A percentile compares a stretch with the other conserved stretches of the same genome.
Conservation (phyloP, 495 filamentous ascomycete genomes). For the Stereocaulon alpinum region DNA sequence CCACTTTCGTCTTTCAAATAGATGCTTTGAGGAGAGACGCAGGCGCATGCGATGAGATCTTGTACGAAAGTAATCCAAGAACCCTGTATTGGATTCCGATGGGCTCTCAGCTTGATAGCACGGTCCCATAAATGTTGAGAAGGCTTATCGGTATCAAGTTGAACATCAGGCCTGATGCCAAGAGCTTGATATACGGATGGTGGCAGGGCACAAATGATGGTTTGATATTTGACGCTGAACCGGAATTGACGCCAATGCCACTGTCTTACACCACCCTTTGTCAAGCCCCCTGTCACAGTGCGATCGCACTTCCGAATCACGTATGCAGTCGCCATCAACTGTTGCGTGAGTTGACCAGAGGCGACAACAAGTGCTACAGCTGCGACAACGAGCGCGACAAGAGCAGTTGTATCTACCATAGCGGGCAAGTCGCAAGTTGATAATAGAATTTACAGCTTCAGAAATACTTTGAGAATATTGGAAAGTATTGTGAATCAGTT, state of each 20-base stretch:
- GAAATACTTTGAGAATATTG: no score
- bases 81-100: slow-evolving; percentile 2
- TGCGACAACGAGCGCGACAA: slow-evolving; percentile 12
- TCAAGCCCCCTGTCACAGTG: slow-evolving; percentile 14
- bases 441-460: no score
- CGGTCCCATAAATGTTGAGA: not conserved
- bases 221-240: slow-evolving; percentile 14
- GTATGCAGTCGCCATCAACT: slow-evolving; percentile 14
- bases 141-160: slow-evolving; percentile 1
- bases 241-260: slow-evolving; percentile 18
- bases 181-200: slow-evolving; percentile 7
- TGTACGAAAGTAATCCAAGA: slow-evolving; percentile 12
- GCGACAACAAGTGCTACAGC: slow-evolving; percentile 13
- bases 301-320: slow-evolving; percentile 17
- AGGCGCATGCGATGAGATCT: slow-evolving; percentile 5
- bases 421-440: not conserved
- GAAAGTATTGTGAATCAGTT: no score
- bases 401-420: slow-evolving; percentile 11
- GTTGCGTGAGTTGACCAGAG: slow-evolving; percentile 8
- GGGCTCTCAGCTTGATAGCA: not conserved
- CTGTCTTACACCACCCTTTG: slow-evolving; percentile 3
- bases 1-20: slow-evolving; percentile 11
- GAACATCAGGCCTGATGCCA: slow-evolving; percentile 10
- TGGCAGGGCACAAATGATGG: slow-evolving; percentile 11
- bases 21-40: not conserved